A percentile compares a stretch with the other conserved stretches of the same genome.
phyloP scores from a whole-genome alignment of 202 grass and related monocot genomes.

The Carex arenaria region DNA sequence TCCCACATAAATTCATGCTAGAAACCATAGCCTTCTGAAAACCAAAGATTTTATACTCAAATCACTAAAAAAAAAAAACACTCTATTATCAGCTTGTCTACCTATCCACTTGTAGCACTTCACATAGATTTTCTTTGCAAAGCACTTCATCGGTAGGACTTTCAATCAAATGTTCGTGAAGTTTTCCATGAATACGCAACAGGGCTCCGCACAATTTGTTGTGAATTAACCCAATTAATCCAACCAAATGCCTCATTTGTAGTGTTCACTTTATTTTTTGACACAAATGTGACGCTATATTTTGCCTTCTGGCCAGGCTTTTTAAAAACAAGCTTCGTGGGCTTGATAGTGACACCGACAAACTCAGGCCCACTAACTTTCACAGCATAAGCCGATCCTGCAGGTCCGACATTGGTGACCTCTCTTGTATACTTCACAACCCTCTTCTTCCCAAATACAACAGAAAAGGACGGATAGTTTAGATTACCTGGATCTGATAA shows the following conservation, averaged over 20 bases:
- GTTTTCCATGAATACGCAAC: constrained; percentile 59
- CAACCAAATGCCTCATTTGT: constrained; percentile 56
- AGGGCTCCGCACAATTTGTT: constrained; percentile 55
- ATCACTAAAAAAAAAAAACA: constrained; percentile 3
- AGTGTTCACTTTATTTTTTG: constrained; percentile 17
- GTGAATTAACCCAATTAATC: constrained; percentile 60
- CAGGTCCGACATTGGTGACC: constrained; percentile 64
- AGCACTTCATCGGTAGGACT: constrained; percentile 34
- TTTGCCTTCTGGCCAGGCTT: constrained; percentile 62
- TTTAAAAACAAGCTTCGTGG: constrained; percentile 59
- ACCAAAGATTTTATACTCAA: constrained; percentile 6
- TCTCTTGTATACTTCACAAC: constrained; percentile 62
- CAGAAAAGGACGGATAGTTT: constrained; percentile 86
- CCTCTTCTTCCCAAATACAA: constrained; percentile 55
- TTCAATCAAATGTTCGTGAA: constrained; percentile 27
- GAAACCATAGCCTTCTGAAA: background rate
- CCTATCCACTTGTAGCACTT: constrained; percentile 28
- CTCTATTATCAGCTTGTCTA: constrained; percentile 11
- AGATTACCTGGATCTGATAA: constrained; percentile 64
- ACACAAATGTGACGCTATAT: constrained; percentile 61
- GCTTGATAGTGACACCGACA: constrained; percentile 48
- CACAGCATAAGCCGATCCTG: constrained; percentile 52
- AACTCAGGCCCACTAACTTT: constrained; percentile 45
- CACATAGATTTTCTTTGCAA: constrained; percentile 69
- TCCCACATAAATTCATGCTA: background rate